phyloP scores from a whole-genome alignment of 768 basidiomycete species.

The Calocybe indica region DNA sequence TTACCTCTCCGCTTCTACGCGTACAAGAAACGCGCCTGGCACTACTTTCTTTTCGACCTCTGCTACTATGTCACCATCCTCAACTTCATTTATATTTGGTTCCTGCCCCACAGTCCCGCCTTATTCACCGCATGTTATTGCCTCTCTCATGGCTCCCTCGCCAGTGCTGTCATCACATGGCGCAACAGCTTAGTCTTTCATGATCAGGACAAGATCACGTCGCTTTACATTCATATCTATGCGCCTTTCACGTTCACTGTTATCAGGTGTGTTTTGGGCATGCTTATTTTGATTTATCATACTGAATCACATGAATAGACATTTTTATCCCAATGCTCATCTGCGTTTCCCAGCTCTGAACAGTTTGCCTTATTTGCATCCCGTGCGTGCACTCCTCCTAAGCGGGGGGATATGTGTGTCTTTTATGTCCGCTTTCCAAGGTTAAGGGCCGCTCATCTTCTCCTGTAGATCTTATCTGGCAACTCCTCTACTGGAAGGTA shows the following conservation, averaged over 20 bases:
- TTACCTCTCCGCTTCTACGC: constrained; percentile 77
- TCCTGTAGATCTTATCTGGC: constrained; percentile 81
- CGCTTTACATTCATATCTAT: constrained; percentile 93
- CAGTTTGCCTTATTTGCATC: constrained; percentile 64
- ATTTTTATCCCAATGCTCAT: constrained; percentile 80
- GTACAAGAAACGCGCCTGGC: constrained; percentile 92
- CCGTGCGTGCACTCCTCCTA: constrained; percentile 66
- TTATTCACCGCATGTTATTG: constrained; percentile 93
- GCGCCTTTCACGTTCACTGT: constrained; percentile 88
- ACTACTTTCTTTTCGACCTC: constrained; percentile 90
- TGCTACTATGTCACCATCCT: constrained; percentile 94
- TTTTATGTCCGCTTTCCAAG: neutral
- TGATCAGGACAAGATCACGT: constrained; percentile 93
- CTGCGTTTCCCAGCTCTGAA: constrained; percentile 81
- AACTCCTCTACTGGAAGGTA: constrained; percentile 90
- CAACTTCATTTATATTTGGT: constrained; percentile 89
- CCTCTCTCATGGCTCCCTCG: constrained; percentile 85
- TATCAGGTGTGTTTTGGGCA: constrained; percentile 55
- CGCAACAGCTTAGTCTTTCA: constrained; percentile 98
- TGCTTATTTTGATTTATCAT: neutral
- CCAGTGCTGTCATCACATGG: constrained; percentile 97
- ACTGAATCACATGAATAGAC: constrained; percentile 38
- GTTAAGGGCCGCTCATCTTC: constrained; percentile 8
- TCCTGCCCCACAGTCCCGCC: constrained; percentile 68
- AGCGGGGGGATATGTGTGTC: constrained; percentile 80